phyloP scores from a whole-genome alignment of 2,329 filamentous ascomycete species.

The Aureobasidium musti region DNA sequence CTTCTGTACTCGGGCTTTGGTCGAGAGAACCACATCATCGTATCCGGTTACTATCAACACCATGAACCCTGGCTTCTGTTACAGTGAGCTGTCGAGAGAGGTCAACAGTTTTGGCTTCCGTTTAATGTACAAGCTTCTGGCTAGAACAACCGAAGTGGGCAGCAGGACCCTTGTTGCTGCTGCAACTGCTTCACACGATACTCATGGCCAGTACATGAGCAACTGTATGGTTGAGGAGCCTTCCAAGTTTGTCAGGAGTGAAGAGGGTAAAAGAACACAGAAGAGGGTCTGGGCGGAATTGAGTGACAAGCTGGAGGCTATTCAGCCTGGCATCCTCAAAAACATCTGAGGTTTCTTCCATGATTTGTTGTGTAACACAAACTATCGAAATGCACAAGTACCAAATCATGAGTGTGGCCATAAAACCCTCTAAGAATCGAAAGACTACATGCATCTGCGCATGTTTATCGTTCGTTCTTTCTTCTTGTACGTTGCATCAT shows the following conservation, averaged over 20 bases:
- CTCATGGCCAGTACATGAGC: conserved; percentile 47
- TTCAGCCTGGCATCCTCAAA: conserved; percentile 41
- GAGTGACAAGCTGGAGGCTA: conserved; percentile 43
- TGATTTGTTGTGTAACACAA: neutral
- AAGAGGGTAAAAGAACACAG: conserved; percentile 44
- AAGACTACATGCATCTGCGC: too few species aligned
- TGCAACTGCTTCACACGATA: conserved; percentile 41
- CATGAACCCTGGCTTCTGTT: conserved; percentile 57
- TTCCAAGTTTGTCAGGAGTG: conserved; percentile 42
- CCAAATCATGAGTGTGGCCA: too few species aligned
- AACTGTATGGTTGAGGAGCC: conserved; percentile 40
- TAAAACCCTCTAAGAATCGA: too few species aligned
- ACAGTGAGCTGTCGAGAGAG: conserved; percentile 50
- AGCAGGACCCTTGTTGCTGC: conserved; percentile 47
- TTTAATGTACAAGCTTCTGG: conserved; percentile 37
- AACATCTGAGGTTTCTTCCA: conserved; percentile 10
- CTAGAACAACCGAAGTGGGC: conserved; percentile 46
- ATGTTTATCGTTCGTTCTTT: neutral
- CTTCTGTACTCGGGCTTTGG: conserved; percentile 48
- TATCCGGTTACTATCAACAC: conserved; percentile 52
- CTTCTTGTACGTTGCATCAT: neutral
- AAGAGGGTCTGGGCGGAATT: conserved; percentile 47
- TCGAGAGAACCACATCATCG: conserved; percentile 37
- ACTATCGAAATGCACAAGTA: too few species aligned
- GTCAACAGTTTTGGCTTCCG: conserved; percentile 32